Evolutionary conservation across 2,329 filamentous ascomycete genomes (phyloP), one percentile per base, ranked within the genome.

Genomic region (Fusarium graminum): DNA sequence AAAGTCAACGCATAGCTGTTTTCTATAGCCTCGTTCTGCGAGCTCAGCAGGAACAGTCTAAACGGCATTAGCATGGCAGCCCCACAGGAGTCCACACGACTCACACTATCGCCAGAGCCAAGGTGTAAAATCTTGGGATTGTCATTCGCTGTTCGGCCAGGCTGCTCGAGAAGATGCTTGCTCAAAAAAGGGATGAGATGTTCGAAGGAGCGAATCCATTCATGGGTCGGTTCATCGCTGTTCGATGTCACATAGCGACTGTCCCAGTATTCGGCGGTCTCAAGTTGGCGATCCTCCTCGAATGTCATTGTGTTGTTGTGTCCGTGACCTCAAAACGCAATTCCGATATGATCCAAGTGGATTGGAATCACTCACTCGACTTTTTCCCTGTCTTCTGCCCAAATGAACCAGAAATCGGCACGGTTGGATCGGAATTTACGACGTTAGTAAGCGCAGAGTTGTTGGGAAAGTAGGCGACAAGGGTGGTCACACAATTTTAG

Each of bases 1-100:
- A 14, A 56, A 52, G 16, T 42, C 46, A 6, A 56, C 45, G 9
- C 52, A 52, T 52, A 52, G 10, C 30, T 42, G 46, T 13, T 12
- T 12, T 9, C 22, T 10, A 4, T 56, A 56, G 5, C 38, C 52
- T 4, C 25, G 38, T 6, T 32, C 29, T 7, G 52, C 34, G 10
- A 56, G 42, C 9, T 53, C 30, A 14, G 42, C 30, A 16, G 51
- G 51, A 1, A 53, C 30, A 25, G 10, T 7, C 51, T 53, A 2
- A 14, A 7, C 10, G 10, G 3, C 8, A 16, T 22, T 25, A 7
- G 19, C n/a, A n/a, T 17, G 22, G 16, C 3, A 14, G 1, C 4
- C 1, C 4, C 13, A 29, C 1, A 28, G 1, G 2, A 4, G 4
- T 0, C 7, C 8, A 4, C 7, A 2, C 5, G 2, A 22, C 50